A percentile compares a stretch with the other conserved stretches of the same genome.
These are phyloP conservation scores for Cryptococcus wingfieldii DNA, from an alignment of 1,284 basidiomycete species.

Conservation along the genomic window DNA sequence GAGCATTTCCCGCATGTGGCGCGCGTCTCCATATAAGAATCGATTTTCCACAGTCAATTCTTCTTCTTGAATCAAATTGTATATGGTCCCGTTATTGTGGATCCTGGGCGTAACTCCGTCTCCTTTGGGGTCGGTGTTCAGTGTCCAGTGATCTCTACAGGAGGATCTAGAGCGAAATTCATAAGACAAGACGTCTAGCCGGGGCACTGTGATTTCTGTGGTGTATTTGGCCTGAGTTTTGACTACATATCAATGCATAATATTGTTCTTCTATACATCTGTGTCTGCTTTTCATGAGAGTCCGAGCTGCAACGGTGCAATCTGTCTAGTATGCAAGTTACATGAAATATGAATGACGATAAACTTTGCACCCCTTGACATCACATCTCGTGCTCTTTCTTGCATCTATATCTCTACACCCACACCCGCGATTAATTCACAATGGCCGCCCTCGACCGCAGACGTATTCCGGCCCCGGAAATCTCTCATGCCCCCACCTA, in stretches of 20 bases:
- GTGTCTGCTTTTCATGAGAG: background rate
- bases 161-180: slow-evolving; percentile 26
- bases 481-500: slow-evolving; percentile 66
- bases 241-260: slow-evolving; percentile 28
- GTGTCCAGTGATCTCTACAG: slow-evolving; percentile 27
- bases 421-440: background rate
- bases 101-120: slow-evolving; percentile 6
- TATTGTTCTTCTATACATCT: background rate
- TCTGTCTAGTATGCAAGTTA: background rate
- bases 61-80: slow-evolving; percentile 32
- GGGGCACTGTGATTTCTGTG: slow-evolving; percentile 14
- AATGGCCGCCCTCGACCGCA: slow-evolving; percentile 62
- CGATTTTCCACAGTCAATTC: slow-evolving; percentile 5
- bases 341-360: background rate
- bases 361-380: background rate
- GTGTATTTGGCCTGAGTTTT: slow-evolving; percentile 40
- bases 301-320: background rate
- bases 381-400: background rate
- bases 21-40: background rate
- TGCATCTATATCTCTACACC: background rate
- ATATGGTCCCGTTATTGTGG: slow-evolving; percentile 33
- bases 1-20: background rate
- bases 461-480: slow-evolving; percentile 84
- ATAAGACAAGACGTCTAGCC: slow-evolving; percentile 27
- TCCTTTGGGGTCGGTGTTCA: background rate